Base-by-base conservation (phyloP, 2,329 filamentous ascomycete genomes). In the Cucurbitaria berberidis region DNA sequence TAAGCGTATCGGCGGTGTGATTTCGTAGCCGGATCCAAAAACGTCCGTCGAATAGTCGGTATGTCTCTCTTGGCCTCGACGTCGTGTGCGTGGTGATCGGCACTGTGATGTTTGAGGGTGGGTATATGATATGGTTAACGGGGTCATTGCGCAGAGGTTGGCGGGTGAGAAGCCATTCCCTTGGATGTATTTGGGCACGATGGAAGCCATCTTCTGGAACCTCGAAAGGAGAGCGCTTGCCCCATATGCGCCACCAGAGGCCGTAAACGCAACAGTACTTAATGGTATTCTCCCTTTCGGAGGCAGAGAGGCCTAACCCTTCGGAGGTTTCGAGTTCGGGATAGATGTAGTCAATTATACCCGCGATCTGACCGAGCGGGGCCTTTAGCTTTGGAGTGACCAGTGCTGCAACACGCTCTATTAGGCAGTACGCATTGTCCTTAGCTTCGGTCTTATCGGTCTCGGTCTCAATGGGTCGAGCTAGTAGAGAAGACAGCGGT, bases 21-120 rank as follows among this genome's bases (percentile, higher is more conserved):
- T 80, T 74, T 24, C 68, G 63, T 10, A 85, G 49, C 2, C 75
- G 77, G 43, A 86, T 74, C 84, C 84, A 86, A 67, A 76, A 85
- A 18, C 84, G 76, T 41, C 78, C 76, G 61, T 86, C 83, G 76
- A 82, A 86, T 15, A 86, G 74, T 5, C 73, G 70, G 69, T 74
- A 81, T 41, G 46, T 22, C 27, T 32, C 35, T 41, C 45, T 41
- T 13, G 19, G 34, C 15, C 10, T 41, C 10, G 24, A 27, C 15
- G 39, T 15, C 6, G 11, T n/a, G 16, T 22, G 18, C 11, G 35
- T 4, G 6, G 35, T 38, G 18, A 38, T 16, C 10, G 35, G 15
- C 35, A 38, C 35, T 11, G 35, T 22, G 10, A 18, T 38, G 13
- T n/a, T 21, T 27, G 44, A 46, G 3, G 64, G 62, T 1, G 59